Conservation (phyloP, 2,329 filamentous ascomycete genomes). For the Cercospora sp. region DNA sequence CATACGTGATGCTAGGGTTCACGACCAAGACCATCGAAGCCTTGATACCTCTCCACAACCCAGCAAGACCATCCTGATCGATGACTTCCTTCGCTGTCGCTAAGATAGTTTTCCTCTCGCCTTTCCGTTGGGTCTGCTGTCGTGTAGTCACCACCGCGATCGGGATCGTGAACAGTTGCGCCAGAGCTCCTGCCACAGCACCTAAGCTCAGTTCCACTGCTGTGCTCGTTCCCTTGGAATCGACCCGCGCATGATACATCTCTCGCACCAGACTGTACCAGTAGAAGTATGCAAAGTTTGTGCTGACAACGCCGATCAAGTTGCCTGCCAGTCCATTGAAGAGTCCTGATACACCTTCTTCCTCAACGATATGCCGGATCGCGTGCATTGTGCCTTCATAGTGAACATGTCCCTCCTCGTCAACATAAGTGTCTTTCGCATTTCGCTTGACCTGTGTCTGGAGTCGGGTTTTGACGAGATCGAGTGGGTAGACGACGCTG, state of each 20-base stretch:
- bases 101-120: slow-evolving; percentile 79
- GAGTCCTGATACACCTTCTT: slow-evolving; percentile 77
- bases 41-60: slow-evolving; percentile 93
- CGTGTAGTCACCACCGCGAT: slow-evolving; percentile 93
- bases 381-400: slow-evolving; percentile 89
- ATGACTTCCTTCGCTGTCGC: slow-evolving; percentile 89
- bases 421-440: slow-evolving; percentile 39
- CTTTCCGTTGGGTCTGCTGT: slow-evolving; percentile 87
- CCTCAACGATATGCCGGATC: slow-evolving; percentile 75
- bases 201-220: slow-evolving; percentile 80
- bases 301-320: slow-evolving; percentile 88
- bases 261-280: slow-evolving; percentile 91
- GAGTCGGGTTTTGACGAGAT: slow-evolving; percentile 94
- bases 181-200: slow-evolving; percentile 82
- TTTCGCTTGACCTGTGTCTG: slow-evolving; percentile 83
- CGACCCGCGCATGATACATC: slow-evolving; percentile 64
- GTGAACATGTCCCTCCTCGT: slow-evolving; percentile 61
- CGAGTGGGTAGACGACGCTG: slow-evolving; percentile 90
- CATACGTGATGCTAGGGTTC: slow-evolving; percentile 97
- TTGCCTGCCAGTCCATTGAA: slow-evolving; percentile 88
- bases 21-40: slow-evolving; percentile 93
- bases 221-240: slow-evolving; percentile 62
- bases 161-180: slow-evolving; percentile 94
- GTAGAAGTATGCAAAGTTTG: slow-evolving; percentile 99
- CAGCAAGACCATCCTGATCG: slow-evolving; percentile 81